Evolutionary conservation across 163 green algal species (phyloP).

Genomic region (Trebouxiophyceae sp.): DNA sequence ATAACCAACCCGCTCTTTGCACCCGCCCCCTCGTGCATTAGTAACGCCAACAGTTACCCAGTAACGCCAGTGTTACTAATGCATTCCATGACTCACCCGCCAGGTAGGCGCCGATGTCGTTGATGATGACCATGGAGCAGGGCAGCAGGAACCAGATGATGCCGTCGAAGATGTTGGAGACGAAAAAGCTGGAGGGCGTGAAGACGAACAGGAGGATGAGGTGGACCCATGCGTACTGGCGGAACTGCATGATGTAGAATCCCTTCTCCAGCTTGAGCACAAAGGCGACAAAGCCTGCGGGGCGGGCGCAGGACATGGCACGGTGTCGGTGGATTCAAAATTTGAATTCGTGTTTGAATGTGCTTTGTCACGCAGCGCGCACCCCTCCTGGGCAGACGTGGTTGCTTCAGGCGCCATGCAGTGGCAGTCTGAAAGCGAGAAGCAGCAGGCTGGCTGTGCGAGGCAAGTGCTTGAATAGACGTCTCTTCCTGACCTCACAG

Average conservation of each 20-base stretch:
- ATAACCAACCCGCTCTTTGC: not conserved
- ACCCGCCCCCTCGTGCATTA: not conserved
- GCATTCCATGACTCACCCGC: too few species aligned
- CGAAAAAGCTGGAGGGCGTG: slow-evolving; percentile 76
- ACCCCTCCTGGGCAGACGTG: too few species aligned
- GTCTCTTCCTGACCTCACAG: too few species aligned
- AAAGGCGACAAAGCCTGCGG: slow-evolving; percentile 88
- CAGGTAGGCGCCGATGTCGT: slow-evolving; percentile 97
- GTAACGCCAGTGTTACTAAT: not conserved
- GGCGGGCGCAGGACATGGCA: too few species aligned
- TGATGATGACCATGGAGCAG: slow-evolving; percentile 91
- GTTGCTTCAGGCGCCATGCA: too few species aligned
- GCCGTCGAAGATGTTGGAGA: slow-evolving; percentile 94
- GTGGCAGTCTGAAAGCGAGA: too few species aligned
- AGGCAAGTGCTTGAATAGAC: too few species aligned
- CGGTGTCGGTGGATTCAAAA: too few species aligned
- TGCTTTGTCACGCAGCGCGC: too few species aligned
- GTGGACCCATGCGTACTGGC: slow-evolving; percentile 96
- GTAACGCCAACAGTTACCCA: too few species aligned
- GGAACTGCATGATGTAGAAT: slow-evolving; percentile 94
- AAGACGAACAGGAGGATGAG: slow-evolving; percentile 94
- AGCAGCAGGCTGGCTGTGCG: too few species aligned
- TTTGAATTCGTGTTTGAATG: too few species aligned
- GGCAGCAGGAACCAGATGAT: slow-evolving; percentile 98
- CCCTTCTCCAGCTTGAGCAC: slow-evolving; percentile 86